These are phyloP conservation scores for Salix suchowensis DNA, from an alignment of 345 rosid species.

Conservation along the genomic window DNA sequence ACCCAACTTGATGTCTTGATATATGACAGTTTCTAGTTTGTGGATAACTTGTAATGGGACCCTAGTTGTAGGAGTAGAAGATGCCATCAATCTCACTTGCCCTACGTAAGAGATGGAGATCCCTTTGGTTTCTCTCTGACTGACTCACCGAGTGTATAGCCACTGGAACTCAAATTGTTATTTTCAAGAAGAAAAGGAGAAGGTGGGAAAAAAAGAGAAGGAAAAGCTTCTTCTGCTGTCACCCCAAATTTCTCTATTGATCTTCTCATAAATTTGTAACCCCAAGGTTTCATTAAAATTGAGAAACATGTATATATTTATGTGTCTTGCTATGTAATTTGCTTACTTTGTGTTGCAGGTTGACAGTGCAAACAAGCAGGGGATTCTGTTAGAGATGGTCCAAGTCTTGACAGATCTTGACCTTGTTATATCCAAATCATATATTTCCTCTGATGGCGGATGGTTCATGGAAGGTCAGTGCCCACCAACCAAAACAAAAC, in stretches of 20 bases:
- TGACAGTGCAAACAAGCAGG: slow-evolving; percentile 87
- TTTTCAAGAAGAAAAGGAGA: not conserved
- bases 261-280: not conserved
- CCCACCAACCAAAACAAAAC: too few species aligned
- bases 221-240: not conserved
- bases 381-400: slow-evolving; percentile 88
- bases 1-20: too few species aligned
- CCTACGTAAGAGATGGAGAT: not conserved
- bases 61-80: not conserved
- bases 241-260: not conserved
- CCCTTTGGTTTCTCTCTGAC: too few species aligned
- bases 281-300: not conserved
- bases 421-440: slow-evolving; percentile 88
- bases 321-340: not conserved
- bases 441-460: slow-evolving; percentile 90
- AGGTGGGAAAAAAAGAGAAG: too few species aligned
- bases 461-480: slow-evolving; percentile 96
- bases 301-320: too few species aligned
- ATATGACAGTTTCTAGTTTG: too few species aligned
- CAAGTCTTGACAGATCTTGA: slow-evolving; percentile 93
- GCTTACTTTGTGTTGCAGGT: slow-evolving; percentile 42
- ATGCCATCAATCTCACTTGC: not conserved
- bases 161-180: not conserved
- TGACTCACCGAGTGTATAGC: too few species aligned
- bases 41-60: too few species aligned